These are phyloP conservation scores for Codiaeum variegatum DNA, from an alignment of 441 rosid genomes.

Conservation along the genomic window DNA sequence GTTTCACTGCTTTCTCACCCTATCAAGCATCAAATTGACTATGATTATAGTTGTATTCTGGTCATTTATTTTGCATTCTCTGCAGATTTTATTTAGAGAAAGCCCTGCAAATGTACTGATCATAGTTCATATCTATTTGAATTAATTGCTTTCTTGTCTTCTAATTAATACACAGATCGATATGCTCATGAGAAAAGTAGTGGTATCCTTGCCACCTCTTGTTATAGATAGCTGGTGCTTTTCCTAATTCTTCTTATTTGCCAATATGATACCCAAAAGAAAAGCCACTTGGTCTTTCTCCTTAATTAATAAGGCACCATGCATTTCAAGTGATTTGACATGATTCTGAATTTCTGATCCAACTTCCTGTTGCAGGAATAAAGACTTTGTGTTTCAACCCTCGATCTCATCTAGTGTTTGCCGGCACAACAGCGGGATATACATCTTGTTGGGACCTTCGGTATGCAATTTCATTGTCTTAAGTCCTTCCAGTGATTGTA, in stretches of 20 bases:
- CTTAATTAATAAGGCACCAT: background rate
- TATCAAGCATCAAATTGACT: constrained; percentile 9
- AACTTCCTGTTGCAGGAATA: constrained; percentile 49
- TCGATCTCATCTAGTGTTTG: constrained; percentile 49
- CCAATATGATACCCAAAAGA: background rate
- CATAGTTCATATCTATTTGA: background rate
- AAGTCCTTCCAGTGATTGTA: background rate
- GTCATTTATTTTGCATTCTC: background rate
- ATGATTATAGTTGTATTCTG: background rate
- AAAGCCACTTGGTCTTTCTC: background rate
- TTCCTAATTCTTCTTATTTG: background rate
- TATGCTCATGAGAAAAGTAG: background rate
- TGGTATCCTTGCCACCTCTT: background rate
- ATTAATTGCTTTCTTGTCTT: background rate
- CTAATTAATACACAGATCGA: background rate
- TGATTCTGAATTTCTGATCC: constrained; percentile 9
- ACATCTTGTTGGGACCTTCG: constrained; percentile 81
- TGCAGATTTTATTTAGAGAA: background rate
- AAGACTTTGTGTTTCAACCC: constrained; percentile 63
- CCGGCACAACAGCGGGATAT: constrained; percentile 77
- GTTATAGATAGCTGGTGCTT: background rate
- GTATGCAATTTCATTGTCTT: constrained; percentile 29
- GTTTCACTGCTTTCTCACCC: constrained; percentile 30
- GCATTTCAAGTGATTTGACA: constrained; percentile 3
- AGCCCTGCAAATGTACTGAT: background rate